Percentiles rank a stretch among this genome's conserved stretches.
Conservation (phyloP, 768 basidiomycete species). For the Tephrocybe rancida region DNA sequence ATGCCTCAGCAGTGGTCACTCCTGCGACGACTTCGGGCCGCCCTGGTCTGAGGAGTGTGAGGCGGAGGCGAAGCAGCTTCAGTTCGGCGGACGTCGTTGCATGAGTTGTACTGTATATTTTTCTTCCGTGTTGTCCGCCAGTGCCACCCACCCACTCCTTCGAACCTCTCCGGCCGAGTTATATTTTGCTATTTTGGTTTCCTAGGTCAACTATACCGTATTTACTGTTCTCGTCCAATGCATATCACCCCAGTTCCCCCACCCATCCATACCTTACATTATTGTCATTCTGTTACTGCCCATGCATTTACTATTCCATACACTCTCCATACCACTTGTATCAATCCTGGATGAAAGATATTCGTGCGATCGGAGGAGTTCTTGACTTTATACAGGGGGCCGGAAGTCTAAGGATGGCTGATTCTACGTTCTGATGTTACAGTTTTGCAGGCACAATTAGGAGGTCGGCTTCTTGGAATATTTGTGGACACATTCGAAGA, state of each 20-base stretch:
- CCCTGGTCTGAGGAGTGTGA: slow-evolving; percentile 71
- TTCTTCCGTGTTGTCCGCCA: neutral
- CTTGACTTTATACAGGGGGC: no score
- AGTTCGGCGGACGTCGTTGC: slow-evolving; percentile 86
- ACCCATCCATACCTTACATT: slow-evolving; percentile 28
- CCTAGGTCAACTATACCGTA: slow-evolving; percentile 13
- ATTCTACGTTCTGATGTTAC: neutral
- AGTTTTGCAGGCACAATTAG: neutral
- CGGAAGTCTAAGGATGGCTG: no score
- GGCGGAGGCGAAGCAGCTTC: slow-evolving; percentile 84
- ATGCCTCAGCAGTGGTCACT: slow-evolving; percentile 68
- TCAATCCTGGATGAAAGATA: slow-evolving; percentile 12
- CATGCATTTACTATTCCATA: slow-evolving; percentile 19
- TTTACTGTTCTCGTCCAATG: slow-evolving; percentile 18
- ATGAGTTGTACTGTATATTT: slow-evolving; percentile 34
- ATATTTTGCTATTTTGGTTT: slow-evolving; percentile 12
- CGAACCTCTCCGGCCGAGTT: neutral
- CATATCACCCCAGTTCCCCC: slow-evolving; percentile 35
- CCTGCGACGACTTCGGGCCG: slow-evolving; percentile 73
- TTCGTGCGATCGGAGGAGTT: neutral
- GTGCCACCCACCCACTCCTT: slow-evolving; percentile 4
- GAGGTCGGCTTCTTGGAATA: slow-evolving; percentile 48
- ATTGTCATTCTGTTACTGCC: slow-evolving; percentile 17
- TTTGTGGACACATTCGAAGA: slow-evolving; percentile 87
- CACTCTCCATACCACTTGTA: slow-evolving; percentile 15